Evolutionary conservation across 306 rosid genomes (phyloP), one percentile per base, ranked within the genome.

Genomic region (Cercis canadensis): DNA sequence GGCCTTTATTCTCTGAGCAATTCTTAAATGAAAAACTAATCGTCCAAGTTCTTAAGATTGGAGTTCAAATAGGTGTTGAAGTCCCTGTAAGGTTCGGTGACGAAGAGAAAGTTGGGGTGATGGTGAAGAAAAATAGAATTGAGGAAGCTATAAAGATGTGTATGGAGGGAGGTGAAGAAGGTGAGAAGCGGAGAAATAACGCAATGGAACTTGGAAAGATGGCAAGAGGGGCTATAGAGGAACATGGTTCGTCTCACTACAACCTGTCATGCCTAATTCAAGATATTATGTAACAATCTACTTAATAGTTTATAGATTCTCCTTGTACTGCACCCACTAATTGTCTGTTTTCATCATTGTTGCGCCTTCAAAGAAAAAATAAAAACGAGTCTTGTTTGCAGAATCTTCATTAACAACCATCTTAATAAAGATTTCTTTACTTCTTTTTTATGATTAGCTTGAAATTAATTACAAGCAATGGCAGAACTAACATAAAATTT

Each of bases 1-100:
- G 90, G 84, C 89, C 95, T 3, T 62, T 82, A 16, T 84, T 84
- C 46, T 78, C 86, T 0, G 95, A 88, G 72, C 91, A 88, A 31
- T 88, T 88, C 50, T 72, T 82, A 0, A 88, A 88, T 39, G 93
- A 88, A 67, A 85, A 83, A 33, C 8, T 83, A 1, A 64, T 83
- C 2, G 79, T 83, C 1, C 82, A 85, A 46, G 62, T 88, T 34
- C 16, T 88, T 68, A 77, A 53, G 75, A 72, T 81, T 29, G 93
- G 88, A 11, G 86, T 88, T 55, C 36, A 75, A 18, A 56, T 88
- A 0, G 93, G 88, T 1, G 90, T 75, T 4, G 87, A 83, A 44
- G 61, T 44, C 4, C 81, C 79, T 0, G 87, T 78, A 6, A 81
- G 81, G 53, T 88, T 87, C 88, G 88, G 92, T 11, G 90, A 87